Evolutionary conservation across 108 stramenopile genomes (phyloP), one percentile per base, ranked within the genome.

Genomic region (Cyclotella choctawhatcheeana): DNA sequence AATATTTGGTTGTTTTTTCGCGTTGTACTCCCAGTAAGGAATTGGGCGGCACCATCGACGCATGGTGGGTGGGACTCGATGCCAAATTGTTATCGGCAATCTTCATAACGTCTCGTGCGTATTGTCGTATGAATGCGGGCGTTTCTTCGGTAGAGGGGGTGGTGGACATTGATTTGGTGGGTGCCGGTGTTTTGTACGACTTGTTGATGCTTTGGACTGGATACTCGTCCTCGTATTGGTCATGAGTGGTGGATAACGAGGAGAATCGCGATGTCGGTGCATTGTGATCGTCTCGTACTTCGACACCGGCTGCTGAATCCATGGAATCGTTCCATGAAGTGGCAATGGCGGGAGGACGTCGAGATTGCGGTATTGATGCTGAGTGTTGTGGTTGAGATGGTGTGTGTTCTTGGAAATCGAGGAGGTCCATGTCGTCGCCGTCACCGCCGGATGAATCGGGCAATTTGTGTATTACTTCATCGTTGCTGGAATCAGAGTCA

Each of bases 91-190:
- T 12, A 52, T 67, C 61, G 8, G 31, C 61, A 33, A 25, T 34
- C 22, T 37, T 59, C 34, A 55, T 32, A 16, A 67, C 5, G 30
- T 72, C 77, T 32, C 55, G 69, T 14, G 79, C 79, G 0, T 71
- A 71, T 47, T 58, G 58, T 64, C 79, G 45, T 48, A 80, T 50
- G 31, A 80, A 80, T 29, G 79, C 79, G 22, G 79, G 79, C 0
- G 79, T 80, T 35, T 65, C 79, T 35, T 80, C 79, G 0, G 64
- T 55, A 37, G 61, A 26, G 10, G 61, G 44, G 3, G 61, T 63
- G 6, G 44, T 45, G 5, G 12, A 8, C 20, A 45, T 12, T 44
- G 12, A 5, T 63, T 27, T 45, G 7, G 21, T 25, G 13, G n/a
- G 17, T 17, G 61, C 44, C 5, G 61, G 44, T 45, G 12, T 18